Evolutionary conservation across 2,329 filamentous ascomycete genomes (phyloP), one percentile per base, ranked within the genome.

Genomic region (Hirsutella minnesotensis): DNA sequence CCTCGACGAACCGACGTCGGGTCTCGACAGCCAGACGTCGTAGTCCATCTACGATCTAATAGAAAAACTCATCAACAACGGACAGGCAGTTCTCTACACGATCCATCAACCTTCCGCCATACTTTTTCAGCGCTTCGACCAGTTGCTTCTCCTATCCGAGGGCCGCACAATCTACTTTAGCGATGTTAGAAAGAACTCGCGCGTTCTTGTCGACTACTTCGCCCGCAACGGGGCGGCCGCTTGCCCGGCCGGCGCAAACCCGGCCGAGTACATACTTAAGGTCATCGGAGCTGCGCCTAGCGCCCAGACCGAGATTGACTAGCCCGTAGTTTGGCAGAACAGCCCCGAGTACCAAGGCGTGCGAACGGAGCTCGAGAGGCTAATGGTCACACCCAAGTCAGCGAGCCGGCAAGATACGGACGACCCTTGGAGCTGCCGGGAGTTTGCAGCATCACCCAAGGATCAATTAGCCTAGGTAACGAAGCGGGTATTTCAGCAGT

Each of bases 1-100:
- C 49, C 56, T 76, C 9, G 73, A 76, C 33, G 72, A 76, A 47
- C 73, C 72, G 42, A 65, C 74, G 49, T 51, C 68, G 12, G 76
- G 76, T 46, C 67, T 80, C 10, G 76, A 79, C 52, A 29, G 27
- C 66, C 62, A 3, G 68, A 78, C 66, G 78, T 73, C 30, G 80
- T 81, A 4, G 86, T 81, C 67, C 81, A 83, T 53, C 86, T 86
- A 75, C 83, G 20, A 75, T 79, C 19, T 81, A 58, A 64, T 86
- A 9, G 75, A 76, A 42, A 86, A 84, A 50, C 66, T 83, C 18
- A 67, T 74, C 2, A 56, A 66, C 39, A 59, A 56, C 3, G 68
- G 68, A 2, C 69, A 73, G 48, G 65, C 70, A 3, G 60, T 73
- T 5, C 55, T 73, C 1, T 69, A 67, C 41, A 73, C 70, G 1